A percentile compares a stretch with the other conserved stretches of the same genome.
Evolutionary conservation across 192 early-diverging fungal species (phyloP).

Genomic region (Fimicolochytrium jonesii): DNA sequence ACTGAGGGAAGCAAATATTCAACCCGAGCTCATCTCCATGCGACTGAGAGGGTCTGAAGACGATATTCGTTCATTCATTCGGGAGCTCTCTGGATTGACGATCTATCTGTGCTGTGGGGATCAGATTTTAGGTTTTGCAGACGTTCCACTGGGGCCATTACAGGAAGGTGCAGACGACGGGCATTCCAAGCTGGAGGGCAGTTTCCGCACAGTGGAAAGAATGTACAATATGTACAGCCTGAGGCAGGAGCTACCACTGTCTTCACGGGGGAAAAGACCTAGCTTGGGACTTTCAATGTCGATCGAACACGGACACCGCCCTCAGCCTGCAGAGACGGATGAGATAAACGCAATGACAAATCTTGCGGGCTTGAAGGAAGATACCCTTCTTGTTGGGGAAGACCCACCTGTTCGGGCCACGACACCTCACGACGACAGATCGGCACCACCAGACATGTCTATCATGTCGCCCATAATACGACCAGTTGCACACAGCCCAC

Average conservation of each 20-base stretch:
- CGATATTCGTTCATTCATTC: conserved; percentile 31
- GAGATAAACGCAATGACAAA: neutral
- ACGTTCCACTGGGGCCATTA: conserved; percentile 27
- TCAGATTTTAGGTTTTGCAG: conserved; percentile 36
- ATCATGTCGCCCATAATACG: neutral
- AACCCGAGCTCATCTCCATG: conserved; percentile 48
- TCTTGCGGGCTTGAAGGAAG: no score
- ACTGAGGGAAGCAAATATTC: conserved; percentile 37
- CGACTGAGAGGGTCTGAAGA: conserved; percentile 27
- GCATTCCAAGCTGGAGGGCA: neutral
- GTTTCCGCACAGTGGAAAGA: conserved; percentile 25
- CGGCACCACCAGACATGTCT: neutral
- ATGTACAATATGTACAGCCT: conserved; percentile 37
- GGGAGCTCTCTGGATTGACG: conserved; percentile 30
- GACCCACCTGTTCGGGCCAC: neutral
- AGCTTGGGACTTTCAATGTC: conserved; percentile 36
- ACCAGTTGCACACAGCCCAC: no score
- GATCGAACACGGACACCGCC: conserved; percentile 23
- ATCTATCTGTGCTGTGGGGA: conserved; percentile 36
- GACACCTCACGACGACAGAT: neutral
- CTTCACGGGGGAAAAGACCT: conserved; percentile 25
- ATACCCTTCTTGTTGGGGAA: no score
- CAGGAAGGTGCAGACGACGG: conserved; percentile 2
- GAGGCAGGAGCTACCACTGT: conserved; percentile 32
- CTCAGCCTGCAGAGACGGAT: no score